These are phyloP conservation scores for Tuber borchii DNA, from an alignment of 495 filamentous ascomycete species.

Conservation along the genomic window DNA sequence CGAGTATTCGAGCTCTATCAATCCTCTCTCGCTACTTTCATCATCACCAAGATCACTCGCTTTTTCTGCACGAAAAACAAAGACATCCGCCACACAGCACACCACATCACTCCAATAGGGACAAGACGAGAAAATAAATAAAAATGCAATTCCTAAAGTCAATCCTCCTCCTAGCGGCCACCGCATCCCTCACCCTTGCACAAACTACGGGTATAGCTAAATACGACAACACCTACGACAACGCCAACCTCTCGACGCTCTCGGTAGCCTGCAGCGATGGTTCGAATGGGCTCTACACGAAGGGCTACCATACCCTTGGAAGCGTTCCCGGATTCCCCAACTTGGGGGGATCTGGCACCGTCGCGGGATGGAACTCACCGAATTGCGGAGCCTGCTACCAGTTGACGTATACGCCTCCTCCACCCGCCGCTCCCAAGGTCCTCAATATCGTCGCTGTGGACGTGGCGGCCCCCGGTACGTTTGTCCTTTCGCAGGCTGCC, in stretches of 20 bases:
- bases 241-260: conserved; percentile 46
- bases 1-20: not conserved
- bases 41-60: not conserved
- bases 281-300: conserved; percentile 53
- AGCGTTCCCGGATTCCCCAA: conserved; percentile 48
- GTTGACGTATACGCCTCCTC: conserved; percentile 48
- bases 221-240: conserved; percentile 57
- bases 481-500: conserved; percentile 51
- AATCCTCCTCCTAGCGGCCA: conserved; percentile 44
- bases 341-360: conserved; percentile 58
- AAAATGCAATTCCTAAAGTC: conserved; percentile 51
- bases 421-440: conserved; percentile 46
- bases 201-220: conserved; percentile 44
- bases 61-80: not conserved
- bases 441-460: conserved; percentile 66
- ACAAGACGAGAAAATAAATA: not conserved
- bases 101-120: not conserved
- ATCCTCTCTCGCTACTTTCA: not conserved
- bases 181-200: conserved; percentile 36
- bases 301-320: conserved; percentile 47
- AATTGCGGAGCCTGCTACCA: conserved; percentile 66
- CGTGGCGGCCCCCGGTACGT: conserved; percentile 49
- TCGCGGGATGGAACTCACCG: conserved; percentile 54
- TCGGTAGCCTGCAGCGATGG: conserved; percentile 55
- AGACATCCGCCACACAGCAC: not conserved